Evolutionary conservation across 1,284 basidiomycete species (phyloP), one percentile per base, ranked within the genome.

Genomic region (Agaricales sp.): DNA sequence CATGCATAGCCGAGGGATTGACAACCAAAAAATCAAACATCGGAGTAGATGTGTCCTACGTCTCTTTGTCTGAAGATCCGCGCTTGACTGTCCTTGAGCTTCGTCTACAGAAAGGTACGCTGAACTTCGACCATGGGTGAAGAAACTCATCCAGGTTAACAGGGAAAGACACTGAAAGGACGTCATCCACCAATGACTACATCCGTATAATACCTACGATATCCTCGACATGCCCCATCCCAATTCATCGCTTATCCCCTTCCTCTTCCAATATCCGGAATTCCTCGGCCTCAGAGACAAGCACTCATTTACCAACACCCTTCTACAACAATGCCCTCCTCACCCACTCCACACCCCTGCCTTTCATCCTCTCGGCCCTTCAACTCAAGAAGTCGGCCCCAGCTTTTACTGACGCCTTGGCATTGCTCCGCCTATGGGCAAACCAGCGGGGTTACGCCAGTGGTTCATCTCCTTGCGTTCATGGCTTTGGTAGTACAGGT

Each of bases 341-440:
- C 8, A 73, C 75, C 20, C 74, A 86, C 49, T 70, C 77, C 2
- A 75, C 82, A 1, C 80, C 87, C 2, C 78, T 80, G 55, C 56
- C 75, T 0, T 77, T 87, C 51, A 74, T 95, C 2, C 69, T 94
- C 21, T 73, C 81, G 21, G 71, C 83, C 8, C 82, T 95, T 63
- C 62, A 70, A 0, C 66, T 89, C 14, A 74, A 83, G 44, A 71
- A 84, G 53, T 66, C 73, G 12, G 72, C 78, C 3, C 74, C 84
- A 0, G 76, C 81, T 0, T 92, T 90, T 59, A 64, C 68, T 1
- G 87, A 94, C 52, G 91, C 90, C 4, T 67, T 92, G 16, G 72
- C 85, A 1, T 70, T 97, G 8, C 77, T 97, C 49, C 78, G 91
- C 18, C 78, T 95, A 16, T 97, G 94, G 95, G 88, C 90, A 1